These are phyloP conservation scores for Kwoniella bestiolae DNA, from an alignment of 768 basidiomycete species.

Conservation along the genomic window DNA sequence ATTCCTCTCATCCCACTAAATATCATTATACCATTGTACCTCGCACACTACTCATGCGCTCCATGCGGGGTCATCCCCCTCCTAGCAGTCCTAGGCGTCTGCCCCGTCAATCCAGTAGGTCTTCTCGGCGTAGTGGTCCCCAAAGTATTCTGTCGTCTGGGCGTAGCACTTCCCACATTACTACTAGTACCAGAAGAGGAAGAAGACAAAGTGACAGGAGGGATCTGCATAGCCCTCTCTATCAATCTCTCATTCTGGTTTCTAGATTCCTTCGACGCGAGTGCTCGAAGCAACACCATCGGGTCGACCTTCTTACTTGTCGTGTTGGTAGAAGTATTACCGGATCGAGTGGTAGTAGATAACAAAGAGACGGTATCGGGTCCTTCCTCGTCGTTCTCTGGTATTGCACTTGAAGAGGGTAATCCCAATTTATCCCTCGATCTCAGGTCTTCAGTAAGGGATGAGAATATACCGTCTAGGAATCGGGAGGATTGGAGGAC, in stretches of 20 bases:
- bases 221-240: constrained; percentile 34
- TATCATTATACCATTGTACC: too few species aligned
- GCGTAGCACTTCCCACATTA: constrained; percentile 3
- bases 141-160: constrained; percentile 2
- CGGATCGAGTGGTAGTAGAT: constrained; percentile 20
- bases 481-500: constrained; percentile 50
- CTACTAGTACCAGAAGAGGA: neutral
- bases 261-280: constrained; percentile 47
- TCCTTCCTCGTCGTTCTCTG: constrained; percentile 23
- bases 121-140: constrained; percentile 13
- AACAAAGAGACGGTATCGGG: constrained; percentile 39
- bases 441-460: constrained; percentile 48
- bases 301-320: constrained; percentile 33
- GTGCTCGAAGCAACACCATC: constrained; percentile 46
- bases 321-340: neutral
- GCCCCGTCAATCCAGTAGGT: neutral
- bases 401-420: neutral
- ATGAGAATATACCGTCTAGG: constrained; percentile 56
- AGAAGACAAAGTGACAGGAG: constrained; percentile 24
- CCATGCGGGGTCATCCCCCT: constrained; percentile 4
- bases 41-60: neutral
- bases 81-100: constrained; percentile 16
- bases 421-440: constrained; percentile 34
- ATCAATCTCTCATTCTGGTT: constrained; percentile 34
- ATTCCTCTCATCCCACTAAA: too few species aligned